A percentile compares a stretch with the other conserved stretches of the same genome.
Conservation (phyloP, 306 rosid genomes). For the Styphnolobium japonicum region DNA sequence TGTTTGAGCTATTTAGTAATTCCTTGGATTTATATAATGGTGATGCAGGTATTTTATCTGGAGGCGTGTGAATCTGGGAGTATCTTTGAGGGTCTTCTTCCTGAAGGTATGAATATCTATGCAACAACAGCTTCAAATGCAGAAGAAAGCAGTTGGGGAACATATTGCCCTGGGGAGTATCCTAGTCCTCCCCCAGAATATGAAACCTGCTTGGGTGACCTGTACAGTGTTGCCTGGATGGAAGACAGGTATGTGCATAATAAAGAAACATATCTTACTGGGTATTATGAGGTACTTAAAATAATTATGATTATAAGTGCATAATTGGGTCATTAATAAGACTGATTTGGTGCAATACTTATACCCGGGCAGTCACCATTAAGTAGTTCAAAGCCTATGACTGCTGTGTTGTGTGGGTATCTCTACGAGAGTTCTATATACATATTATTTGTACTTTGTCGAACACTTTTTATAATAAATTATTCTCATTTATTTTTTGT, state of each 20-base stretch:
- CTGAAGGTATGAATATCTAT: slow-evolving; percentile 73
- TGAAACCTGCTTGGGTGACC: slow-evolving; percentile 90
- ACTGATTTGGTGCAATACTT: background rate
- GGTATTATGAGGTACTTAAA: slow-evolving; percentile 28
- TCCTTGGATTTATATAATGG: slow-evolving; percentile 10
- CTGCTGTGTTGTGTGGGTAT: background rate
- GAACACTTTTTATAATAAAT: background rate
- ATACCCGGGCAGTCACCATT: background rate
- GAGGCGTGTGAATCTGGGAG: slow-evolving; percentile 99
- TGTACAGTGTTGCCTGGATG: slow-evolving; percentile 97
- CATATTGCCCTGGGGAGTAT: slow-evolving; percentile 91
- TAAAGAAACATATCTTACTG: background rate
- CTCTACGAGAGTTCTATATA: background rate
- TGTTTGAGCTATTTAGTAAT: background rate
- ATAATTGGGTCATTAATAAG: background rate
- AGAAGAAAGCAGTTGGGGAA: slow-evolving; percentile 97
- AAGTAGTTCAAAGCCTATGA: slow-evolving; percentile 2
- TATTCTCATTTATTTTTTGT: background rate
- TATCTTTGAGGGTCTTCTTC: slow-evolving; percentile 96
- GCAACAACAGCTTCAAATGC: slow-evolving; percentile 96
- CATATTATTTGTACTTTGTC: background rate
- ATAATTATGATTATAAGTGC: background rate
- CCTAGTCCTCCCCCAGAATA: slow-evolving; percentile 94
- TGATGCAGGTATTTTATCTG: slow-evolving; percentile 85
- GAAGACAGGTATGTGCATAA: slow-evolving; percentile 76